Conservation (phyloP, 441 rosid genomes). For the Gossypium davidsonii region DNA sequence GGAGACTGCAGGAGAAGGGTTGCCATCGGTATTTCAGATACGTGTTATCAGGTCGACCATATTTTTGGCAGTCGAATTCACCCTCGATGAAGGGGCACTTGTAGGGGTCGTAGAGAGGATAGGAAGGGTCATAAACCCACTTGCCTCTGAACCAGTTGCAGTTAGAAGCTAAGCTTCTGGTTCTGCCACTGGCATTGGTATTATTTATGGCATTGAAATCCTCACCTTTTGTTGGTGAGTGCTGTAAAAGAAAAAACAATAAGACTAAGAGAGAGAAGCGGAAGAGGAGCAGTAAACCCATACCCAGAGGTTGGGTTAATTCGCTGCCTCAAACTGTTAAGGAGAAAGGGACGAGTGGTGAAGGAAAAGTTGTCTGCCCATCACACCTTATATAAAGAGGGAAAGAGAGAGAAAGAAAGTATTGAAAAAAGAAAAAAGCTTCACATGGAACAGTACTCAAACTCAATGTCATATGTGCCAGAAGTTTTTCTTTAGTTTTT, state of each 20-base stretch:
- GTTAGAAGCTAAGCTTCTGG: conserved; percentile 18
- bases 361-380: conserved; percentile 22
- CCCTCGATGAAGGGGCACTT: conserved; percentile 76
- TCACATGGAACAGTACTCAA: conserved; percentile 23
- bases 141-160: conserved; percentile 69
- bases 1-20: conserved; percentile 63
- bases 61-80: conserved; percentile 67
- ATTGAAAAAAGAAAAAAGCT: background rate
- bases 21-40: conserved; percentile 86
- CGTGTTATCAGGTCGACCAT: conserved; percentile 61
- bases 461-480: background rate
- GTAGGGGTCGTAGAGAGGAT: conserved; percentile 61
- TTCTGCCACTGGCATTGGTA: background rate
- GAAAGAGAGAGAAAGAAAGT: background rate
- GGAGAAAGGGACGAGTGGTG: conserved; percentile 20
- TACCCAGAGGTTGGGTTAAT: conserved; percentile 22
- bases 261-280: conserved; percentile 3
- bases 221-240: conserved; percentile 19
- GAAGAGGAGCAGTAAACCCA: conserved; percentile 29
- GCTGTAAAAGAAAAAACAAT: conserved; percentile 18
- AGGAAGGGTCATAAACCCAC: conserved; percentile 73
- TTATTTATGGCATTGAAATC: conserved; percentile 5
- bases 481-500: background rate
- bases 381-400: conserved; percentile 21
- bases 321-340: background rate